A percentile compares a stretch with the other conserved stretches of the same genome.
Conservation (phyloP, 2,329 filamentous ascomycete species). For the Metarhizium guizhouense region DNA sequence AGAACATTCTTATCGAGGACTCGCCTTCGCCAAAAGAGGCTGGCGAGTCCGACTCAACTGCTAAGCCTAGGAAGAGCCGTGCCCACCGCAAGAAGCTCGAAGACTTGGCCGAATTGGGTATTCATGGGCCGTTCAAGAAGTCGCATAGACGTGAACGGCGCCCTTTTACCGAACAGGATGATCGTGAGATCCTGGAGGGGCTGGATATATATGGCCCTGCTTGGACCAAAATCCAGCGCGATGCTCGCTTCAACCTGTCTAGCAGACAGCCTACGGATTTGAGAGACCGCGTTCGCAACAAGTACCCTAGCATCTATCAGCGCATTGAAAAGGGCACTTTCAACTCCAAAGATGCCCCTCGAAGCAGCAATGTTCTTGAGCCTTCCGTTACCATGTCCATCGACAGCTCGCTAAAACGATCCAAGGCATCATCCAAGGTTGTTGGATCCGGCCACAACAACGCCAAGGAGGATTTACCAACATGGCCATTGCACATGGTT, state of each 20-base stretch:
- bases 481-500: conserved; percentile 30
- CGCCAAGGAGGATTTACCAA: conserved; percentile 38
- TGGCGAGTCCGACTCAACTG: conserved; percentile 23
- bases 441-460: conserved; percentile 29
- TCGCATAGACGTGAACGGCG: conserved; percentile 51
- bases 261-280: conserved; percentile 54
- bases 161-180: conserved; percentile 54
- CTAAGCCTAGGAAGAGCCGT: conserved; percentile 40
- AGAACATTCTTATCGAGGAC: conserved; percentile 46
- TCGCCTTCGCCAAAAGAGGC: conserved; percentile 18
- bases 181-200: conserved; percentile 51
- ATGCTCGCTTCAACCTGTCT: conserved; percentile 47
- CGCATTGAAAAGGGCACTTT: conserved; percentile 46
- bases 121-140: conserved; percentile 53
- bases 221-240: conserved; percentile 58
- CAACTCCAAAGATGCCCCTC: conserved; percentile 32
- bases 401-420: conserved; percentile 32
- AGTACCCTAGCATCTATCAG: conserved; percentile 50
- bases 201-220: conserved; percentile 51
- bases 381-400: conserved; percentile 42
- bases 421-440: conserved; percentile 28
- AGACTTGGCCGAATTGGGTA: conserved; percentile 48
- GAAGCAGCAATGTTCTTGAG: conserved; percentile 37
- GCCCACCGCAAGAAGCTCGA: conserved; percentile 47
- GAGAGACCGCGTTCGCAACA: conserved; percentile 54